These are phyloP conservation scores for Wickerhamomyces silvicola DNA, from an alignment of 805 yeast species.

Conservation along the genomic window DNA sequence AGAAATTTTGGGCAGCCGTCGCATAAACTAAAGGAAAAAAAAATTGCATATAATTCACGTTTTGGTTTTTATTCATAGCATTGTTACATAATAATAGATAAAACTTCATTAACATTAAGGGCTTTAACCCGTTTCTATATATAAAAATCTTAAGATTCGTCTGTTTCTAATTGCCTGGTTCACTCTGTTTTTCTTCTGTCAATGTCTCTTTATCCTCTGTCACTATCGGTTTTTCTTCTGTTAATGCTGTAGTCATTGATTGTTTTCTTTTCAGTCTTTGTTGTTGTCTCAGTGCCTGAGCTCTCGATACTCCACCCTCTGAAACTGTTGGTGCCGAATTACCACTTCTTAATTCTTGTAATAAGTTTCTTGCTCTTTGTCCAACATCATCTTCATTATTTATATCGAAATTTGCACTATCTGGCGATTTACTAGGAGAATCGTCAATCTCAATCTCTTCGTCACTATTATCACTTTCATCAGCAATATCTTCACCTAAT, in stretches of 20 bases:
- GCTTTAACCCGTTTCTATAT: too few species aligned
- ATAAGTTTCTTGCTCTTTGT: conserved; percentile 54
- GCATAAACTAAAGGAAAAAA: too few species aligned
- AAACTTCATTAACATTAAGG: too few species aligned
- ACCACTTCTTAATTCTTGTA: conserved; percentile 48
- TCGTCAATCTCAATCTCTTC: conserved; percentile 11
- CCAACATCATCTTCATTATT: conserved; percentile 38
- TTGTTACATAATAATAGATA: too few species aligned
- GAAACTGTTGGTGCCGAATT: conserved; percentile 17
- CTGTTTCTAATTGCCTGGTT: too few species aligned
- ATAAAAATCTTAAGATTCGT: too few species aligned
- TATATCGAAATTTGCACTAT: conserved; percentile 14
- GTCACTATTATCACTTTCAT: conserved; percentile 5
- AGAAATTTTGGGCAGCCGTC: conserved; percentile 44
- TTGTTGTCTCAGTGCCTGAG: conserved; percentile 37
- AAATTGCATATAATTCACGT: too few species aligned
- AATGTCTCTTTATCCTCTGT: too few species aligned
- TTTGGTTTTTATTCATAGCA: too few species aligned
- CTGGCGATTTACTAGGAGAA: conserved; percentile 13
- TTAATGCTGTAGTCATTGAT: too few species aligned
- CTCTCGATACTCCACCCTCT: conserved; percentile 30
- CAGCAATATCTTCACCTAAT: conserved; percentile 14
- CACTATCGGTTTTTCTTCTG: too few species aligned
- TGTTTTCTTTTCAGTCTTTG: conserved; percentile 26
- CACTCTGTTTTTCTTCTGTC: too few species aligned